Evolutionary conservation across 139 green algal genomes (phyloP).

Genomic region (Asterochloris erici): DNA sequence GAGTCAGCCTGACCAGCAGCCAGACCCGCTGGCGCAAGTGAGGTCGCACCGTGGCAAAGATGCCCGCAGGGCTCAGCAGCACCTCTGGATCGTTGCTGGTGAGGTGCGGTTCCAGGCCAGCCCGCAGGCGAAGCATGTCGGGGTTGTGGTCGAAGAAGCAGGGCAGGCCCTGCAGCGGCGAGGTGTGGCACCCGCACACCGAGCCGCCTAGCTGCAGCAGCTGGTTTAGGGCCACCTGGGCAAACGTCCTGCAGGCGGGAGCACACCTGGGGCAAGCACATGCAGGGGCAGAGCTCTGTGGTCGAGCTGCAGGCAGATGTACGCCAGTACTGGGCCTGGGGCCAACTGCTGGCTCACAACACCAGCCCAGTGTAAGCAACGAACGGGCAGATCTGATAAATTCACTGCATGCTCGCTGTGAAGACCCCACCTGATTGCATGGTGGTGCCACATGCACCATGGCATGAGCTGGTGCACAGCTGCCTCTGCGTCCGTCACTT

Average conservation of each 20-base stretch:
- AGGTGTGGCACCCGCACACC: not conserved
- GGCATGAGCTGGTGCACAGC: too few species aligned
- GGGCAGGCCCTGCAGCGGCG: conserved; percentile 2
- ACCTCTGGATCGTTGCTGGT: conserved; percentile 16
- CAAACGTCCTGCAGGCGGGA: conserved; percentile 28
- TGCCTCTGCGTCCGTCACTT: too few species aligned
- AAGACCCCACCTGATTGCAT: conserved; percentile 17
- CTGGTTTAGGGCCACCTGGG: conserved; percentile 33
- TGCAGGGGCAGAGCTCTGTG: conserved; percentile 63
- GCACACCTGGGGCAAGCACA: not conserved
- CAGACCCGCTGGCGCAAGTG: not conserved
- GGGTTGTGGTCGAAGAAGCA: conserved; percentile 38
- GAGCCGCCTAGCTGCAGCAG: conserved; percentile 23
- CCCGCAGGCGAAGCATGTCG: conserved; percentile 29
- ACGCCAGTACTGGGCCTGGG: too few species aligned
- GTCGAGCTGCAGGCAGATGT: conserved; percentile 51
- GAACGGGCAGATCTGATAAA: not conserved
- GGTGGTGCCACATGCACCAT: conserved; percentile 17
- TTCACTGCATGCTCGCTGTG: conserved; percentile 1
- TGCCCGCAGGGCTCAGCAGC: conserved; percentile 15
- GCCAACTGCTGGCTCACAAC: not conserved
- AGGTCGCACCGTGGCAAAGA: conserved; percentile 22
- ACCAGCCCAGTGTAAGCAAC: not conserved
- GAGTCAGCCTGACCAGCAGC: not conserved
- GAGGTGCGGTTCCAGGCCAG: conserved; percentile 1